Evolutionary conservation across 306 rosid genomes (phyloP), one percentile per base, ranked within the genome.

Genomic region (Vigna trinervia): DNA sequence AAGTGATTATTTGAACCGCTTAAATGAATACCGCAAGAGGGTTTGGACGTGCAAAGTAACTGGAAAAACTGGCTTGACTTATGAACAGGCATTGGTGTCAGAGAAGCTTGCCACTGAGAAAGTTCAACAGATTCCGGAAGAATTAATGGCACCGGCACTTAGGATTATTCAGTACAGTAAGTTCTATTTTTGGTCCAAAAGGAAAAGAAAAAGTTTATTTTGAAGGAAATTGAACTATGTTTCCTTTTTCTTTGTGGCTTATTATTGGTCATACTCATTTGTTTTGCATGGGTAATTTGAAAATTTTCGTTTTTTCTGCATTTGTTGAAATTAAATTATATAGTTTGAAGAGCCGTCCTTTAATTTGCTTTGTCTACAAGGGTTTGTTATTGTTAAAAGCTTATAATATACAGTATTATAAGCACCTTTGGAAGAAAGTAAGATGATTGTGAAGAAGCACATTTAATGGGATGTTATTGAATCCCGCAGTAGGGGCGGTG

Each of bases 31-130:
- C 82, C 92, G 97, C 53, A 92, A 77, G 84, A 90, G 99, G 85
- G 48, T 90, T 76, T 95, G 99, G 99, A 84, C 69, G 75, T 95
- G 97, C 68, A 92, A 92, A 82, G 87, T 87, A 75, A 88, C 96
- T 30, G 93, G 97, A 80, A 95, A 92, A 84, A 86, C 84, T 58
- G 90, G 78, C 86, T 34, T 95, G 89, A 95, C 99, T 13, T 95
- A 86, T 75, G 99, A 95, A 78, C 97, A 95, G 87, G 99, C 99
- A 74, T 58, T 90, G 82, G 92, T 95, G 68, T 90, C 97, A 30
- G 97, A 95, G 86, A 85, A 88, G 73, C 86, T 68, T 62, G 97
- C 92, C 52, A 79, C 88, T 4, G 99, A 89, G 75, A 94, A 92
- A 89, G 90, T 91, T 64, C 97, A 87, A 58, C 92, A 87, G 86